Evolutionary conservation across 1,284 basidiomycete genomes (phyloP), one percentile per base, ranked within the genome.

Genomic region (Cryptococcus jaspeensis): DNA sequence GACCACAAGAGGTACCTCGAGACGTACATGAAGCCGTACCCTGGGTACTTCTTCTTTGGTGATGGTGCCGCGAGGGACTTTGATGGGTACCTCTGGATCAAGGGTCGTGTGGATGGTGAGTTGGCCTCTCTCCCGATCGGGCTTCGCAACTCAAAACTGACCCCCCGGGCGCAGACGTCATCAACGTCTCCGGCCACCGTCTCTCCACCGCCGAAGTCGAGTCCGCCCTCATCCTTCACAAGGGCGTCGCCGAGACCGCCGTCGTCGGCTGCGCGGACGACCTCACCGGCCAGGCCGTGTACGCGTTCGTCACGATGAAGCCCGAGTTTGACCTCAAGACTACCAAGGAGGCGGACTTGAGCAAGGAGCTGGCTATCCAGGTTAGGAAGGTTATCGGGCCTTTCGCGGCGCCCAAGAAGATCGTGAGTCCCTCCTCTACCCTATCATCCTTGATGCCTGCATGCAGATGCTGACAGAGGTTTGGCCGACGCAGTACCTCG

Each of bases 41-140:
- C 71, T 6, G 74, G 74, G 5, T 72, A 71, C 76, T 98, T 93
- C 84, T 98, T 91, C 80, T 99, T 94, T 20, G 95, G 96, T 38
- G 96, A 99, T 71, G 94, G 94, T 57, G 95, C 94, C 20, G 89
- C 88, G 23, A 85, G 94, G 46, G 96, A 99, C 75, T 85, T 89
- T 70, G 88, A 99, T 70, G 95, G 95, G 6, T 99, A 99, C 80
- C 90, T 92, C 74, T 96, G 92, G 92, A 98, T 99, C 80, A 94
- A 93, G 80, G 95, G 95, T 52, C 88, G 95, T 69, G 87, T 99
- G 43, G 95, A 99, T 78, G 92, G 90, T 87, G 71, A 70, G 87
- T 78, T 66, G 69, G 5, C 28, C 13, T 22, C 32, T n/a, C 22
- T 25, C 12, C 32, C 23, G 9, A 28, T 5, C 12, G 16, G 4